Evolutionary conservation across 164 flowering plant species (phyloP).

Genomic region (Stephania cephalantha): DNA sequence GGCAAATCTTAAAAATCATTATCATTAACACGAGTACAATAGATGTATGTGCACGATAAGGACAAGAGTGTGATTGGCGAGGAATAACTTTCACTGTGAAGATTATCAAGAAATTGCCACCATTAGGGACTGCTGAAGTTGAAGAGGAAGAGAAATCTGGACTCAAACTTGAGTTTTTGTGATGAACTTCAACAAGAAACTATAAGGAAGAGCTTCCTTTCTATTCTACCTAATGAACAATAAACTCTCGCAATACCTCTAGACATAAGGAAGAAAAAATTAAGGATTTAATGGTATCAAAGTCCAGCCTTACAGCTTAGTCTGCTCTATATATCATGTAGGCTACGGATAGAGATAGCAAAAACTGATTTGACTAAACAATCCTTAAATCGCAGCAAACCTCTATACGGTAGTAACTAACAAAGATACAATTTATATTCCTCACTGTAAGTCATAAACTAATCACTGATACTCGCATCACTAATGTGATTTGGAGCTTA

Average conservation of each 20-base stretch:
- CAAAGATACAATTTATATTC: not conserved
- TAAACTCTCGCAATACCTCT: not conserved
- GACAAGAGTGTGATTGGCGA: not conserved
- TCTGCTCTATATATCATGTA: not conserved
- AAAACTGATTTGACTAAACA: not conserved
- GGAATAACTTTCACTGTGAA: not conserved
- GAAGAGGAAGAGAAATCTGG: not conserved
- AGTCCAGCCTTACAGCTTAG: not conserved
- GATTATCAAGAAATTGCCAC: not conserved
- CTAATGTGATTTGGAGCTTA: not conserved
- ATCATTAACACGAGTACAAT: not conserved
- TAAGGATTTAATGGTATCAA: not conserved
- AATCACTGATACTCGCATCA: not conserved
- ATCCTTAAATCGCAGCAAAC: not conserved
- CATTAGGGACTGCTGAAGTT: not conserved
- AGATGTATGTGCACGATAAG: not conserved
- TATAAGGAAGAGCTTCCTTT: not conserved
- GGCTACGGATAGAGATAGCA: not conserved
- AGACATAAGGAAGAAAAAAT: not conserved
- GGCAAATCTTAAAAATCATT: not conserved
- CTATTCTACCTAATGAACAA: not conserved
- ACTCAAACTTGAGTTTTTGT: not conserved
- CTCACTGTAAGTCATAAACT: not conserved
- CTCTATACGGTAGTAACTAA: not conserved
- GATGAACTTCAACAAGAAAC: not conserved